A percentile compares a stretch with the other conserved stretches of the same genome.
phyloP scores from a whole-genome alignment of 73 alveolate species.

The Tetrahymena thermophila region DNA sequence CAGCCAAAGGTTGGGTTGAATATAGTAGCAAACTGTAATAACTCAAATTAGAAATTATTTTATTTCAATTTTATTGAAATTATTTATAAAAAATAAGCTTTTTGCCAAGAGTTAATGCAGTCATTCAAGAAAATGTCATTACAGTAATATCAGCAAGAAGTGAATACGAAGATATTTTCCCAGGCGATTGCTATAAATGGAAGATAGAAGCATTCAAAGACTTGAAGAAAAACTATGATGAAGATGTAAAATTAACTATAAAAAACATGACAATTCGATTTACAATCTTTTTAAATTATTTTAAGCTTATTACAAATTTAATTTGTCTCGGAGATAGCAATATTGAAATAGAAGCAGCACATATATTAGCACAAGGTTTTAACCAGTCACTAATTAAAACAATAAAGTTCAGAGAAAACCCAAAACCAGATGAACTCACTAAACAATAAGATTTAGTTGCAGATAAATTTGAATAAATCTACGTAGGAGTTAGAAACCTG shows the following conservation, averaged over 20 bases:
- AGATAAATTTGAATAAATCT: slow-evolving; percentile 91
- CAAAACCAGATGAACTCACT: slow-evolving; percentile 95
- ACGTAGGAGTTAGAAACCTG: slow-evolving; percentile 84
- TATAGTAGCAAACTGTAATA: slow-evolving; percentile 26
- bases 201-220: slow-evolving; percentile 94
- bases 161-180: slow-evolving; percentile 87
- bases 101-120: slow-evolving; percentile 17
- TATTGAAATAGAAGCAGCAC: slow-evolving; percentile 98
- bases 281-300: background rate
- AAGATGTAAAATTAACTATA: slow-evolving; percentile 32
- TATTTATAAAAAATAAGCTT: background rate
- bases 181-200: slow-evolving; percentile 88
- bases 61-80: background rate
- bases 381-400: slow-evolving; percentile 89
- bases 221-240: slow-evolving; percentile 61
- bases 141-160: slow-evolving; percentile 87
- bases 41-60: background rate
- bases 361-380: slow-evolving; percentile 73
- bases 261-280: too few relatives aligned
- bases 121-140: slow-evolving; percentile 35
- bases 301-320: slow-evolving; percentile 74
- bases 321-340: slow-evolving; percentile 97
- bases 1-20: slow-evolving; percentile 99
- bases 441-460: slow-evolving; percentile 84
- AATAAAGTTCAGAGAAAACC: slow-evolving; percentile 94